phyloP scores from a whole-genome alignment of 371 early-diverging fungal species.

The Actinomortierella wolfii region DNA sequence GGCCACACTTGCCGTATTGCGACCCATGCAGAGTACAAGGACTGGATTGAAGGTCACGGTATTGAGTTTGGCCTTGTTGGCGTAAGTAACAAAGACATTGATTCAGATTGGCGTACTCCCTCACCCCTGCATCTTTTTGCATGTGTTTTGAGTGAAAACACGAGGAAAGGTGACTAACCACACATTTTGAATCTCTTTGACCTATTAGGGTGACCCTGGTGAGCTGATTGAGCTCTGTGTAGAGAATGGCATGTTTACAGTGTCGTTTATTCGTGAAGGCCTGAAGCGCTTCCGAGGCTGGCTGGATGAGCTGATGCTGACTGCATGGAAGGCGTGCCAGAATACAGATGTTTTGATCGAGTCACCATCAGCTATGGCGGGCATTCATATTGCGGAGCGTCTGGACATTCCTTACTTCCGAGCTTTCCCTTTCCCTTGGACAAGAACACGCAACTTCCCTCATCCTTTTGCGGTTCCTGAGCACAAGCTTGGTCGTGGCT shows the following conservation, averaged over 20 bases:
- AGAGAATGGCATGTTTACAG: conserved; percentile 77
- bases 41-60: conserved; percentile 77
- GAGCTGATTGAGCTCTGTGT: conserved; percentile 65
- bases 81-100: conserved; percentile 72
- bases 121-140: background rate
- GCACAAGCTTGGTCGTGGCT: conserved; percentile 65
- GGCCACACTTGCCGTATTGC: conserved; percentile 80
- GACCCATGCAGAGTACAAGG: conserved; percentile 76
- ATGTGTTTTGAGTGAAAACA: background rate
- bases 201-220: conserved; percentile 50
- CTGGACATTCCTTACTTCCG: conserved; percentile 75
- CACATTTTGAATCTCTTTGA: background rate
- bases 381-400: conserved; percentile 81
- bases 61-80: conserved; percentile 77
- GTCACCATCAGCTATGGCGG: conserved; percentile 79
- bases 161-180: background rate
- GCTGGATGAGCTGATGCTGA: conserved; percentile 71
- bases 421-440: conserved; percentile 86
- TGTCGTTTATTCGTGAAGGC: conserved; percentile 72
- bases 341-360: conserved; percentile 78
- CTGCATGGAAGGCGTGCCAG: conserved; percentile 77
- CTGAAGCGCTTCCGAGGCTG: conserved; percentile 72
- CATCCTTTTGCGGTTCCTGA: conserved; percentile 82
- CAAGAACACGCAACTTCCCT: conserved; percentile 78
- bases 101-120: background rate